Conservation (phyloP, 108 stramenopile species). For the Heterococcus sp. region DNA sequence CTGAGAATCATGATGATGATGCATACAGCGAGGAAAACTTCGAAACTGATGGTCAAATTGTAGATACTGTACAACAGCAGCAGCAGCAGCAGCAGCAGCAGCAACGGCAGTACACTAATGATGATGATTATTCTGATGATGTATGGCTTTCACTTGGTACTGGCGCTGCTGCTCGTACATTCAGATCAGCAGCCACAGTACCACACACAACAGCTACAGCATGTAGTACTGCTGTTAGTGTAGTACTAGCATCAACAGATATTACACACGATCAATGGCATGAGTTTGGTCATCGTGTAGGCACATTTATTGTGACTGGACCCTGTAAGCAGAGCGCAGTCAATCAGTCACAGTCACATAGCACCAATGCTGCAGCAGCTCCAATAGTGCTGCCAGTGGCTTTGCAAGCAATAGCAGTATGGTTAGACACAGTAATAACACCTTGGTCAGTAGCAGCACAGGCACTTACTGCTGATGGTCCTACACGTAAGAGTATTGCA, state of each 20-base stretch:
- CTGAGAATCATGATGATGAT: too few relatives aligned
- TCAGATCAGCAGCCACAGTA: background rate
- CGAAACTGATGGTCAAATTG: too few relatives aligned
- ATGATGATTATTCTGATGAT: background rate
- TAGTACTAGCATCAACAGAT: background rate
- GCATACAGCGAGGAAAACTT: too few relatives aligned
- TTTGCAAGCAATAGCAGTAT: too few relatives aligned
- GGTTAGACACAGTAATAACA: too few relatives aligned
- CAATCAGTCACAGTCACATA: too few relatives aligned
- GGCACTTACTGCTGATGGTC: too few relatives aligned
- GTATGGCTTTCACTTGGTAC: background rate
- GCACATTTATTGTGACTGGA: background rate
- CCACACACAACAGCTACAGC: background rate
- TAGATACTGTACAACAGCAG: background rate
- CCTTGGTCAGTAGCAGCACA: too few relatives aligned
- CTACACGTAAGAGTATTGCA: too few relatives aligned
- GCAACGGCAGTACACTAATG: background rate
- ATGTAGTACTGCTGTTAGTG: background rate
- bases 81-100: background rate
- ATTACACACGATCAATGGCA: background rate
- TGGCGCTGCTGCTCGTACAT: too few relatives aligned
- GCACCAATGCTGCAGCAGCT: too few relatives aligned
- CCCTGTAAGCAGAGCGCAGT: background rate
- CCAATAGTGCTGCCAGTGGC: too few relatives aligned
- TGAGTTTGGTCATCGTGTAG: background rate